phyloP scores from a whole-genome alignment of 768 basidiomycete genomes.

The Lyophyllum semitale region DNA sequence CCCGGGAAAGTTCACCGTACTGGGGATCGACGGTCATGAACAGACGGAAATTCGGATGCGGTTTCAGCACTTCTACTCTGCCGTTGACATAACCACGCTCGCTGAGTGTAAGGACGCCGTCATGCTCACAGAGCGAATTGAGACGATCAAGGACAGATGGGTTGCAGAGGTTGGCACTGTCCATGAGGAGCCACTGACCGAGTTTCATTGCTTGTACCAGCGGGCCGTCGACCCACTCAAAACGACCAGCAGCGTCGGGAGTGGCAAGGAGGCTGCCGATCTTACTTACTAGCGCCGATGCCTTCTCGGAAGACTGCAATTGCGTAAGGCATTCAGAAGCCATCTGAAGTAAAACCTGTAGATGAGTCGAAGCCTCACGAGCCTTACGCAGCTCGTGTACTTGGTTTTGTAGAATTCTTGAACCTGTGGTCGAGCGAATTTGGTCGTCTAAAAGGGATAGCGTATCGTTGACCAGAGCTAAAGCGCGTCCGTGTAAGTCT shows the following conservation, averaged over 20 bases:
- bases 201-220: constrained; percentile 81
- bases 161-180: constrained; percentile 92
- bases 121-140: constrained; percentile 91
- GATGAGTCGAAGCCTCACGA: constrained; percentile 11
- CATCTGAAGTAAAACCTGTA: constrained; percentile 11
- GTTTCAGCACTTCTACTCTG: constrained; percentile 68
- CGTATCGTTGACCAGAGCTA: constrained; percentile 40
- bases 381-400: constrained; percentile 20
- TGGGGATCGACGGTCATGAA: constrained; percentile 94
- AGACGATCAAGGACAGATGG: constrained; percentile 95
- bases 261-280: constrained; percentile 22
- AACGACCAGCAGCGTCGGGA: constrained; percentile 49
- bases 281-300: constrained; percentile 19
- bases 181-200: constrained; percentile 89
- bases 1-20: constrained; percentile 91
- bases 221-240: constrained; percentile 96
- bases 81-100: constrained; percentile 88
- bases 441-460: constrained; percentile 38
- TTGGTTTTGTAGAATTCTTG: constrained; percentile 23
- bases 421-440: constrained; percentile 36
- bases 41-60: constrained; percentile 88
- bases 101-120: constrained; percentile 81
- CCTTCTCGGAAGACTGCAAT: constrained; percentile 3
- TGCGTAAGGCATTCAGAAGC: constrained; percentile 16
- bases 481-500: constrained; percentile 48